phyloP scores from a whole-genome alignment of 2,329 filamentous ascomycete species.

The Arthrobotrys megalospora region DNA sequence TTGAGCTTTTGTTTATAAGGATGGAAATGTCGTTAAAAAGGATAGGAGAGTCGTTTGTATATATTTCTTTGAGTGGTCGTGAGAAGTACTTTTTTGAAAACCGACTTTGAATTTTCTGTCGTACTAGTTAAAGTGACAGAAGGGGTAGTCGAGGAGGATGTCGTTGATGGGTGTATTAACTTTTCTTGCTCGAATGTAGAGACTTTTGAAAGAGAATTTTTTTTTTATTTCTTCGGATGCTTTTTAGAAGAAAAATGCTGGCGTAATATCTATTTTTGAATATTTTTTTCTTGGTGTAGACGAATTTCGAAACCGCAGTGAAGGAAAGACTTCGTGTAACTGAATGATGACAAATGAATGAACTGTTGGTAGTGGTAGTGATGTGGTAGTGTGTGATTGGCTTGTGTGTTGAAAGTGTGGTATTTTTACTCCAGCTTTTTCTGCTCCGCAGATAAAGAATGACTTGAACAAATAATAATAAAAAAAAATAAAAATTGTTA shows the following conservation, averaged over 20 bases:
- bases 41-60: conserved; percentile 25
- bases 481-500: conserved; percentile 25
- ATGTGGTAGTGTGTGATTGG: conserved; percentile 11
- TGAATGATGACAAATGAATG: conserved; percentile 31
- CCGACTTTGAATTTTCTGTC: conserved; percentile 33
- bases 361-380: background rate
- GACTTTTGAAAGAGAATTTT: conserved; percentile 11
- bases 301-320: conserved; percentile 3
- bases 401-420: conserved; percentile 51
- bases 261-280: conserved; percentile 32
- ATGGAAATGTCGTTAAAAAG: background rate
- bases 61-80: conserved; percentile 26
- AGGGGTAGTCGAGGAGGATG: conserved; percentile 13
- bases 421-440: conserved; percentile 44
- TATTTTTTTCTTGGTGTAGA: background rate
- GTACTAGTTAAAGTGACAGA: conserved; percentile 62
- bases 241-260: conserved; percentile 12
- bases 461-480: background rate
- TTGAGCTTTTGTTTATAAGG: background rate
- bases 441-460: conserved; percentile 53
- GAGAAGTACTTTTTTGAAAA: conserved; percentile 1
- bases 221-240: background rate
- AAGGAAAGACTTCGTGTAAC: conserved; percentile 28
- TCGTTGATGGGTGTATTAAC: conserved; percentile 17
- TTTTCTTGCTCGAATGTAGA: conserved; percentile 1